These are phyloP conservation scores for Apophysomyces variabilis DNA, from an alignment of 371 early-diverging fungal species.

Conservation along the genomic window DNA sequence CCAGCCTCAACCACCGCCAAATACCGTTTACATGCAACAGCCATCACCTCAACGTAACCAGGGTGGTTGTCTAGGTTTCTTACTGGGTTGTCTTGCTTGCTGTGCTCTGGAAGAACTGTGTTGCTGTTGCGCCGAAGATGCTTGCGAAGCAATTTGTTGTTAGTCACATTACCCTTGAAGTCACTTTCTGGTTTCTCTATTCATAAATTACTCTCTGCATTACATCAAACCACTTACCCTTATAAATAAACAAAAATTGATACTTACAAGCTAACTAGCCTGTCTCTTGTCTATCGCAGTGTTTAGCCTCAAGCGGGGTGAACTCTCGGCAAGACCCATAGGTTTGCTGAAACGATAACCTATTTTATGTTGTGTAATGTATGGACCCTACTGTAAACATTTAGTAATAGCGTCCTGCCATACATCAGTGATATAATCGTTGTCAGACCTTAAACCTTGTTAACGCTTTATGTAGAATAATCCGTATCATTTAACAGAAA, in stretches of 20 bases:
- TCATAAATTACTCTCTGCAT: not conserved
- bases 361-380: too few relatives aligned
- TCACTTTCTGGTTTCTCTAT: not conserved
- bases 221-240: not conserved
- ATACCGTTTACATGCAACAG: slow-evolving; percentile 23
- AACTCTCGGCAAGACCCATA: too few relatives aligned
- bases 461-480: too few relatives aligned
- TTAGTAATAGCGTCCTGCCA: too few relatives aligned
- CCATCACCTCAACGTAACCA: slow-evolving; percentile 20
- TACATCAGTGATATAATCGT: too few relatives aligned
- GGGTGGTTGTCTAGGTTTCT: slow-evolving; percentile 25
- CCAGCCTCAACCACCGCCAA: slow-evolving; percentile 32
- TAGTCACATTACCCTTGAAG: not conserved
- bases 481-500: too few relatives aligned
- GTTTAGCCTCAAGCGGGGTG: too few relatives aligned
- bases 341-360: too few relatives aligned
- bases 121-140: slow-evolving; percentile 30
- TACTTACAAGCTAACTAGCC: too few relatives aligned
- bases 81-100: slow-evolving; percentile 28
- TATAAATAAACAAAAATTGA: not conserved
- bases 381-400: too few relatives aligned
- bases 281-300: too few relatives aligned
- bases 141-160: slow-evolving; percentile 19
- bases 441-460: too few relatives aligned
- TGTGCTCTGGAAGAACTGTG: slow-evolving; percentile 34